Evolutionary conservation across 768 basidiomycete genomes (phyloP), one percentile per base, ranked within the genome.

Genomic region (Suillus variegatus): DNA sequence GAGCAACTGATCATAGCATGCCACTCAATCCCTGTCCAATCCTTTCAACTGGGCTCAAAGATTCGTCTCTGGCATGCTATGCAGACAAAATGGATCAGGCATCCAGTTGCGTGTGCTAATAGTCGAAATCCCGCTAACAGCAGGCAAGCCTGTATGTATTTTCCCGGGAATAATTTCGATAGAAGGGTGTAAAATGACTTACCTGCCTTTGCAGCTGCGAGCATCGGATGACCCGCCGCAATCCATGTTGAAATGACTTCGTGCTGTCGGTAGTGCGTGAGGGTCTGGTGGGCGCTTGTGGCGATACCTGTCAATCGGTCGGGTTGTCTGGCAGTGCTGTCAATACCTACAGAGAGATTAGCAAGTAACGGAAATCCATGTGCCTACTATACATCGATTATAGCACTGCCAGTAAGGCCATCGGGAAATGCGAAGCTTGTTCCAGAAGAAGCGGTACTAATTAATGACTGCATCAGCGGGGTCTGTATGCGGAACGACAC

Each of bases 221-320:
- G 62, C 74, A 75, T 75, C 36, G 46, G 41, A n/a, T 63, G 60
- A 47, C 62, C 68, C 6, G 68, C 71, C 22, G 57, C 65, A 63
- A 74, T 63, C 68, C 69, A 74, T 18, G 60, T 47, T 35, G 68
- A n/a, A 14, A 72, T 28, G 56, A 69, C 68, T 41, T 64, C 66
- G 22, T 65, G 66, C n/a, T 73, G 55, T 46, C 70, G 62, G 32
- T 62, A 61, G 25, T 58, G 66, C 13, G 62, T 44, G 16, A 72
- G 60, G 12, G 74, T 47, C 13, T 65, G 51, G 28, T 73, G 67
- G 40, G 74, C 58, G 22, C 64, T 60, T 16, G 40, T 22, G 16
- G 73, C 71, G 2, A 76, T 72, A 4, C 67, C 65, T 47, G 40
- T 38, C 43, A 69, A 64, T 71, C 71, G 25, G 51, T 32, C 7